Evolutionary conservation across 208 protist species (phyloP).

Genomic region (Angomonas ambiguus): DNA sequence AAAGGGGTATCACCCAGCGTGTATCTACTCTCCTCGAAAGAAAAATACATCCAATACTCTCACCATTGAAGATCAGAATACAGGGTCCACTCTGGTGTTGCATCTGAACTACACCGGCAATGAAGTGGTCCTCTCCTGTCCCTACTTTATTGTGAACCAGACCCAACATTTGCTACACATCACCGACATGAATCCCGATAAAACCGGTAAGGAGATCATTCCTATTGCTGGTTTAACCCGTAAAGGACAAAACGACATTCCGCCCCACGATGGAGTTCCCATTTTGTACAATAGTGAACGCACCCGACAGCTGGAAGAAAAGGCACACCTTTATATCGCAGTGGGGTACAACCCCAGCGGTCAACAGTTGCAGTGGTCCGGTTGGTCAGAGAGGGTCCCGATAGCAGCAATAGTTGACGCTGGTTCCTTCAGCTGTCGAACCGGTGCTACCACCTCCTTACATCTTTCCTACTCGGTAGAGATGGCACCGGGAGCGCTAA

Average conservation of each 20-base stretch:
- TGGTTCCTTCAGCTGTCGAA: constrained; percentile 16
- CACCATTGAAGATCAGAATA: constrained; percentile 29
- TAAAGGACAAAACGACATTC: neutral
- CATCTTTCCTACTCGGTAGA: constrained; percentile 60
- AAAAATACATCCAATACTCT: constrained; percentile 11
- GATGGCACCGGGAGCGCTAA: constrained; percentile 33
- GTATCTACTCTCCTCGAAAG: constrained; percentile 24
- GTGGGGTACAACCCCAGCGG: constrained; percentile 1
- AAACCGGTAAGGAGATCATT: neutral
- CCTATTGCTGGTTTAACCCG: neutral
- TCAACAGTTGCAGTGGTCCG: constrained; percentile 5
- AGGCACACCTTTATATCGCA: neutral
- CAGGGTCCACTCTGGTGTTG: constrained; percentile 30
- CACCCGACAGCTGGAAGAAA: constrained; percentile 2
- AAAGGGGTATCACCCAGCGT: constrained; percentile 22
- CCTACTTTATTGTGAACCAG: constrained; percentile 48
- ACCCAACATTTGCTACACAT: constrained; percentile 31
- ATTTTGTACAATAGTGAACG: constrained; percentile 9
- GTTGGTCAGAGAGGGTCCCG: constrained; percentile 5
- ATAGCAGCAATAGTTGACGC: neutral
- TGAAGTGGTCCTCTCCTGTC: constrained; percentile 31
- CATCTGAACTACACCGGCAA: constrained; percentile 22
- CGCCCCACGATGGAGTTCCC: neutral
- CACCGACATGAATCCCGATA: constrained; percentile 24
- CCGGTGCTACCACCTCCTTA: constrained; percentile 15